phyloP scores from a whole-genome alignment of 192 early-diverging fungal species.

The Paraglomus brasilianum region DNA sequence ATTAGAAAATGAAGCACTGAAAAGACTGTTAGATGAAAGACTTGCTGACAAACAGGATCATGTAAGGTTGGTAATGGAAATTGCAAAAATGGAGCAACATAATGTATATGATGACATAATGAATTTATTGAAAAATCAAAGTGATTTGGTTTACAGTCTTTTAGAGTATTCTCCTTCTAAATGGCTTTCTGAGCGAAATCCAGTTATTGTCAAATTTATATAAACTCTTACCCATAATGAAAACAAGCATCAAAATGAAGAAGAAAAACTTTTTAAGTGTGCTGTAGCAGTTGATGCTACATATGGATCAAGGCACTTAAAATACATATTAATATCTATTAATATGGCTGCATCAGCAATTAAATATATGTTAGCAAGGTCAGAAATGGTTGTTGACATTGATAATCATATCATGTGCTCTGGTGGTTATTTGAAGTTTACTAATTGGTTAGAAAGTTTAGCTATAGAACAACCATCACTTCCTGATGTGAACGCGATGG shows the following conservation, averaged over 20 bases:
- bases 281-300: conserved; percentile 12
- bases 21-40: not conserved
- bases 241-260: conserved; percentile 14
- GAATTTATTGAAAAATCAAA: conserved; percentile 18
- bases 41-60: conserved; percentile 10
- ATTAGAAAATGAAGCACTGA: conserved; percentile 5
- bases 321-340: conserved; percentile 15
- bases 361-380: conserved; percentile 3
- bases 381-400: conserved; percentile 11
- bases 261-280: conserved; percentile 26
- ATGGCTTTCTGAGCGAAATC: conserved; percentile 16
- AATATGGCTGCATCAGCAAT: conserved; percentile 16
- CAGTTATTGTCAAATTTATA: conserved; percentile 24
- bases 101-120: conserved; percentile 18
- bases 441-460: conserved; percentile 21
- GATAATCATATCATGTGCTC: conserved; percentile 18
- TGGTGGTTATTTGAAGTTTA: conserved; percentile 23
- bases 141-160: conserved; percentile 21
- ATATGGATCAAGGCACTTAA: conserved; percentile 22
- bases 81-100: not conserved
- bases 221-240: conserved; percentile 18
- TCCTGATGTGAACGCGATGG: too few relatives aligned
- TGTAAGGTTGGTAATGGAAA: not conserved
- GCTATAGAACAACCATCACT: conserved; percentile 15
- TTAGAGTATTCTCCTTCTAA: conserved; percentile 22